Conservation (phyloP, 164 flowering plant genomes). For the Piper betle region DNA sequence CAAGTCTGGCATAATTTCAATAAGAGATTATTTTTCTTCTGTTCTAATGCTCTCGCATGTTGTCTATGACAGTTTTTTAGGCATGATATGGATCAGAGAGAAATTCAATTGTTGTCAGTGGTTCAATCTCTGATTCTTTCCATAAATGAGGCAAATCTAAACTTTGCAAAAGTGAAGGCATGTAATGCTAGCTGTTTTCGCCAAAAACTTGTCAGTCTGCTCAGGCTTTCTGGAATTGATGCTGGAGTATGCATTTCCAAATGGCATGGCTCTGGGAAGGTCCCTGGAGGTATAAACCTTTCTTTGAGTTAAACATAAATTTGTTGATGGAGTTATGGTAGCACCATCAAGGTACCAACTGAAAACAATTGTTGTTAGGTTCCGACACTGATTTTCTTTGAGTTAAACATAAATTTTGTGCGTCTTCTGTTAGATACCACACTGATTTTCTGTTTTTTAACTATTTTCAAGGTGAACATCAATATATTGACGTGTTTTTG, state of each 20-base stretch:
- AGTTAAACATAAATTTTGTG: not conserved
- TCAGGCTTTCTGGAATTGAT: constrained; percentile 69
- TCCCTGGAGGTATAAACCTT: constrained; percentile 68
- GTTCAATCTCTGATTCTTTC: constrained; percentile 51
- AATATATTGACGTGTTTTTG: constrained; percentile 62
- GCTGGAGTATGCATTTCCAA: constrained; percentile 70
- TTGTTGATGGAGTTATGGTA: not conserved
- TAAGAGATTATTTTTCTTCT: not conserved
- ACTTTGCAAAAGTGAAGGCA: constrained; percentile 27
- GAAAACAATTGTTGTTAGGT: no score
- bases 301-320: not conserved
- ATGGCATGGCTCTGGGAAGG: constrained; percentile 69
- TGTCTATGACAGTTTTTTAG: constrained; percentile 37
- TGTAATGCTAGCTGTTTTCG: constrained; percentile 78
- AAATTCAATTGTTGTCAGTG: constrained; percentile 44
- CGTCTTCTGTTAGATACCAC: not conserved
- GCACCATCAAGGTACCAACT: not conserved
- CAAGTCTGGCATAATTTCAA: not conserved
- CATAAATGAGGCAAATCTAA: constrained; percentile 43
- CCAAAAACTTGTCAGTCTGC: constrained; percentile 52
- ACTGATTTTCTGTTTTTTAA: not conserved
- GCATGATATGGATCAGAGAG: constrained; percentile 39
- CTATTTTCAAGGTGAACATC: constrained; percentile 59
- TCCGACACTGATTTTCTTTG: not conserved
- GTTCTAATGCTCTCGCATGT: not conserved